phyloP scores from a whole-genome alignment of 2,329 filamentous ascomycete genomes.

The Venturia nashicola region DNA sequence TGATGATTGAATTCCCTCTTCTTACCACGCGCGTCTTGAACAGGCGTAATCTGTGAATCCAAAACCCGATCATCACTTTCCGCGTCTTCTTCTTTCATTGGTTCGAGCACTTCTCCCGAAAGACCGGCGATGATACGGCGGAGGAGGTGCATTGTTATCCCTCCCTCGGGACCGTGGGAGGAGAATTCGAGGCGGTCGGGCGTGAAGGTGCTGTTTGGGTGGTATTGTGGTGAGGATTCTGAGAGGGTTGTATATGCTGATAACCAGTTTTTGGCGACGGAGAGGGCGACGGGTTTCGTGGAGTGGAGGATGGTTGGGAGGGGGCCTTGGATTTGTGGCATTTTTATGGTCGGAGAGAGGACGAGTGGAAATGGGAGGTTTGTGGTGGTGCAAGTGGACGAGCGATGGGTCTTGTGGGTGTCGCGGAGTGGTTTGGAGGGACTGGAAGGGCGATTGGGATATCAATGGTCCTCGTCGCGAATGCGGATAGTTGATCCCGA shows the following conservation, averaged over 20 bases:
- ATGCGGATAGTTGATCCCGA: background rate
- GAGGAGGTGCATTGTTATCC: slow-evolving; percentile 38
- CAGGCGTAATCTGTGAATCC: slow-evolving; percentile 6
- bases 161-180: slow-evolving; percentile 29
- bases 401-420: background rate
- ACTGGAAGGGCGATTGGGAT: background rate
- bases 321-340: slow-evolving; percentile 24
- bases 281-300: slow-evolving; percentile 19
- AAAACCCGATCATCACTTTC: slow-evolving; percentile 11
- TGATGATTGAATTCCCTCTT: background rate
- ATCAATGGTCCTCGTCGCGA: background rate
- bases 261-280: slow-evolving; percentile 23
- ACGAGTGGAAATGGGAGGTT: background rate
- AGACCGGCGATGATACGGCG: slow-evolving; percentile 40
- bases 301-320: slow-evolving; percentile 22
- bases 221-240: slow-evolving; percentile 30
- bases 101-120: slow-evolving; percentile 28
- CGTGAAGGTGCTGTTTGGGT: slow-evolving; percentile 35
- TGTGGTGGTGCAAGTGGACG: background rate
- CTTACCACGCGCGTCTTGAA: background rate
- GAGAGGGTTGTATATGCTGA: slow-evolving; percentile 28
- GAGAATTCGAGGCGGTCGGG: slow-evolving; percentile 24
- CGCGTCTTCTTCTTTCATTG: slow-evolving; percentile 10
- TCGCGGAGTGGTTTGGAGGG: background rate
- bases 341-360: slow-evolving; percentile 12